Conservation (phyloP, 208 protist genomes). For the Leishmania amazonensis region DNA sequence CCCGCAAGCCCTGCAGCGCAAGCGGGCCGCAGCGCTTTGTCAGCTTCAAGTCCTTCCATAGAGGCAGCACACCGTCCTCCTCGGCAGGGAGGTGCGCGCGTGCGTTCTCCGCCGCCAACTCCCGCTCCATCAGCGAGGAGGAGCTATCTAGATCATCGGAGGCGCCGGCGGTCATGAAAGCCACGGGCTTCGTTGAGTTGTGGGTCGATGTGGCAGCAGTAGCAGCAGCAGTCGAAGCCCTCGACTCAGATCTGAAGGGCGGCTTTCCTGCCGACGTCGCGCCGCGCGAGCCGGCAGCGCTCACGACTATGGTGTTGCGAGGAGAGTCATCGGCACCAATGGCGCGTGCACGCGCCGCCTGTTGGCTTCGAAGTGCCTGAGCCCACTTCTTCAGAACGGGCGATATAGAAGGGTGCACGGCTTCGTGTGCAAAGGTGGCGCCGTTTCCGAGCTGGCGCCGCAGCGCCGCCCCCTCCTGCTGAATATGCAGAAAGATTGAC, state of each 20-base stretch:
- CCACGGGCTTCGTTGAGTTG: background rate
- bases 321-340: background rate
- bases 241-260: background rate
- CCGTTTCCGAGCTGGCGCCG: constrained; percentile 44
- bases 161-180: background rate
- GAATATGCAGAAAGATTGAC: constrained; percentile 42
- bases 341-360: constrained; percentile 18
- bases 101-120: constrained; percentile 7
- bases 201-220: background rate
- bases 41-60: constrained; percentile 43
- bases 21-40: constrained; percentile 37
- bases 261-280: background rate
- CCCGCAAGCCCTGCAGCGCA: constrained; percentile 40
- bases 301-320: background rate
- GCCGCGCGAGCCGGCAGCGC: background rate
- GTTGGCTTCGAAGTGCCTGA: constrained; percentile 9
- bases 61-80: constrained; percentile 39
- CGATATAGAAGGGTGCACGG: constrained; percentile 51
- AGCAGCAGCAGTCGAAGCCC: background rate
- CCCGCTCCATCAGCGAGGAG: constrained; percentile 6
- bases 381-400: constrained; percentile 40
- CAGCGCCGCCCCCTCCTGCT: constrained; percentile 43
- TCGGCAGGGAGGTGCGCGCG: background rate
- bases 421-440: constrained; percentile 45
- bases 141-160: constrained; percentile 4